These are phyloP conservation scores for Glarea lozoyensis DNA, from an alignment of 495 filamentous ascomycete genomes.

Conservation along the genomic window DNA sequence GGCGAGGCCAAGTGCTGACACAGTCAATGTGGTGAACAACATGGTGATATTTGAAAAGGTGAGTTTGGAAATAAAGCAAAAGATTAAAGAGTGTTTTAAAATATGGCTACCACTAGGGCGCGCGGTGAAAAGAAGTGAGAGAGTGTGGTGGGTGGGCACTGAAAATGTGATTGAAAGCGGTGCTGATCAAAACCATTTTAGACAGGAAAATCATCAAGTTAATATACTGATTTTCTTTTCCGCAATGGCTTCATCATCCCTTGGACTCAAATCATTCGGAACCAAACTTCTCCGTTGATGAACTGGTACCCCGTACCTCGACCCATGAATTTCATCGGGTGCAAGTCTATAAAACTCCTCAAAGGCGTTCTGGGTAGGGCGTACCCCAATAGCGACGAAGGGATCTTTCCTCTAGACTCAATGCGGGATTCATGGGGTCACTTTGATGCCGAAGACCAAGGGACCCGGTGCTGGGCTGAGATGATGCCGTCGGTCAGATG, in stretches of 20 bases:
- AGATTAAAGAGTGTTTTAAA: constrained; percentile 10
- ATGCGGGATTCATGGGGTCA: constrained; percentile 5
- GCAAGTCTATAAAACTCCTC: no score
- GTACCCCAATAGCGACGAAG: no score
- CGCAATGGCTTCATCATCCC: constrained; percentile 4
- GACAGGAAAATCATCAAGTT: constrained; percentile 5
- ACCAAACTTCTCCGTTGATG: constrained; percentile 12
- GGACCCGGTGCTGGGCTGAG: no score
- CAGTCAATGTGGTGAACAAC: constrained; percentile 12
- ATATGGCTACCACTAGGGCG: constrained; percentile 23
- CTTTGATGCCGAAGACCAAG: constrained; percentile 5
- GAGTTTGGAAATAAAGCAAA: constrained; percentile 1
- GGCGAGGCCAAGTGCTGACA: constrained; percentile 12
- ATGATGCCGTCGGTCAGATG: no score
- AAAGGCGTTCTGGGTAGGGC: not conserved
- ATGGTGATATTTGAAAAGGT: constrained; percentile 13
- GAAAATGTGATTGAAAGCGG: constrained; percentile 9
- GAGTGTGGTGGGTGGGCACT: constrained; percentile 2
- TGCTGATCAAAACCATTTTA: constrained; percentile 8
- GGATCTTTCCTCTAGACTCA: no score
- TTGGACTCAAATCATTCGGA: no score
- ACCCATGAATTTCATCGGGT: no score
- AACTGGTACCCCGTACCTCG: no score
- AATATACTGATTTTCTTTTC: constrained; percentile 11
- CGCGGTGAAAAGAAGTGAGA: constrained; percentile 21